Evolutionary conservation across 2,329 filamentous ascomycete species (phyloP), one percentile per base, ranked within the genome.

Genomic region (Paraphoma chrysanthemicola): DNA sequence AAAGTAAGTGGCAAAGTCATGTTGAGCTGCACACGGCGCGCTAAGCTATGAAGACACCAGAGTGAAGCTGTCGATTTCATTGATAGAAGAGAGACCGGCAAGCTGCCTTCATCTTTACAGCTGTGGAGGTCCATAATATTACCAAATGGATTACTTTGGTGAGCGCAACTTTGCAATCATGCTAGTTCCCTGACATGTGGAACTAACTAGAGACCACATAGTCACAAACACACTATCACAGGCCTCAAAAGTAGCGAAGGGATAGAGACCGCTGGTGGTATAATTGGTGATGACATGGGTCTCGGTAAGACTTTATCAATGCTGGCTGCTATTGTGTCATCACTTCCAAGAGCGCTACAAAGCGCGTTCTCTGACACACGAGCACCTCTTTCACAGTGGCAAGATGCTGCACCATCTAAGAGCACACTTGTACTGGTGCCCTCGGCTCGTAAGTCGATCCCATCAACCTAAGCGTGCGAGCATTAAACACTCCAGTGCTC

Each of bases 221-320:
- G 57, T 38, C 61, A 52, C 18, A 39, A 63, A 42, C 54, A 97
- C 67, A 86, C 96, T 52, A 92, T 97, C 64, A 96, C 91, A 12
- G 89, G 89, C 2, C 18, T 51, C 4, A 65, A 66, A 30, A 56
- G 48, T 29, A 54, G 47, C 29, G 57, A 64, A 18, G 51, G 65
- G 17, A 64, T 72, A 4, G 58, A 54, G 28, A n/a, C 16, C 2
- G 8, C 10, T n/a, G 64, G 64, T 8, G 66, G 66, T 31, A 69
- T 69, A 12, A 39, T 70, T 23, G 64, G 66, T 7, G 67, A 70
- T 47, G 62, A 70, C 6, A 67, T 70, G 67, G 67, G 65, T 4
- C 51, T 69, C 6, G 67, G 67, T 11, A 69, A 68, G 49, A 53
- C 65, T 0, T 51, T 65, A 14, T 39, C 42, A 1, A 62, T 67